Conservation (phyloP, 495 filamentous ascomycete species). For the Talaromyces adpressus region DNA sequence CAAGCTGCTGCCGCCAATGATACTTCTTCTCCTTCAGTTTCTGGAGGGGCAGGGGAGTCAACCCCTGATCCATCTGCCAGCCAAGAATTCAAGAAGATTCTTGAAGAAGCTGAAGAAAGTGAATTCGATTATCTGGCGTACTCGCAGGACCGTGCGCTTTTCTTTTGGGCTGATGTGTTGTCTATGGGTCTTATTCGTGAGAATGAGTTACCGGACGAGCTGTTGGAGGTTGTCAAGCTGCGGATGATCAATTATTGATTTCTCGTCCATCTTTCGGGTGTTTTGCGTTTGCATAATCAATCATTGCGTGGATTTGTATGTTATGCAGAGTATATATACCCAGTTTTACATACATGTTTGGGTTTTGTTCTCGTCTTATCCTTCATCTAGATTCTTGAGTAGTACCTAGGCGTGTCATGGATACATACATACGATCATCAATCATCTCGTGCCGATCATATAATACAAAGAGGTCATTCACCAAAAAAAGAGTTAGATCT, state of each 20-base stretch:
- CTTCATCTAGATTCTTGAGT: not conserved
- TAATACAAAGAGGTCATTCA: not conserved
- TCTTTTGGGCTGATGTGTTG: conserved; percentile 90
- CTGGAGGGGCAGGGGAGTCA: not conserved
- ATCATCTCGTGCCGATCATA: not conserved
- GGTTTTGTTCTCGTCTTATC: not conserved
- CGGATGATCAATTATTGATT: conserved; percentile 49
- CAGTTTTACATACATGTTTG: not conserved
- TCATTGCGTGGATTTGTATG: conserved; percentile 2
- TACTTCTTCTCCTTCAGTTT: not conserved
- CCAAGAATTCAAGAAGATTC: not conserved
- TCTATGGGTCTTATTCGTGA: conserved; percentile 58
- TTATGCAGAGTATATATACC: not conserved
- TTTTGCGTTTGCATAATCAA: conserved; percentile 8
- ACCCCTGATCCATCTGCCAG: not conserved
- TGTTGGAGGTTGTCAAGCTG: conserved; percentile 50
- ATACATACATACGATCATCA: not conserved
- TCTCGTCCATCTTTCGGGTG: not conserved
- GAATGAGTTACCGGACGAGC: conserved; percentile 63
- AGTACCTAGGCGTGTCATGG: not conserved
- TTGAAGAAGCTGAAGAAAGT: conserved; percentile 31
- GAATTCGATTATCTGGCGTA: conserved; percentile 93
- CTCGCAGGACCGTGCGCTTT: conserved; percentile 79
- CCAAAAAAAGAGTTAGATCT: not conserved
- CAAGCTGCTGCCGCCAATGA: not conserved